A percentile compares a stretch with the other conserved stretches of the same genome.
These are phyloP conservation scores for Pseudogymnoascus sp. DNA, from an alignment of 2,329 filamentous ascomycete species.

Conservation along the genomic window DNA sequence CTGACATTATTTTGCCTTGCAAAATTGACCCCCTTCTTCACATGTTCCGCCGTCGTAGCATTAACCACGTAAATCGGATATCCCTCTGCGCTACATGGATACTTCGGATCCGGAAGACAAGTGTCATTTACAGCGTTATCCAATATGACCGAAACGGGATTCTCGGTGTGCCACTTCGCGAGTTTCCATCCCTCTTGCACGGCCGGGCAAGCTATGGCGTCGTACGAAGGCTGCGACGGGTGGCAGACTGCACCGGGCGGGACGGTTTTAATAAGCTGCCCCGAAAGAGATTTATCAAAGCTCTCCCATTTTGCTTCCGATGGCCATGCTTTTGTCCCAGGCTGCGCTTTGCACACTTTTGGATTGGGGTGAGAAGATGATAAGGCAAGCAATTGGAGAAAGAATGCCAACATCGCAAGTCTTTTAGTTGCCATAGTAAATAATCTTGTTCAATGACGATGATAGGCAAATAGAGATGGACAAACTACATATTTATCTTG, in stretches of 20 bases:
- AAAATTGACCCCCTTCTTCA: constrained; percentile 29
- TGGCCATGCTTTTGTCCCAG: constrained; percentile 42
- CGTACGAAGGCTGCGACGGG: constrained; percentile 28
- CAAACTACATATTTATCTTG: not conserved
- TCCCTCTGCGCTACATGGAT: constrained; percentile 34
- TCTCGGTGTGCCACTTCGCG: constrained; percentile 31
- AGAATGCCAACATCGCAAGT: not conserved
- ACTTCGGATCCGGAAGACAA: constrained; percentile 37
- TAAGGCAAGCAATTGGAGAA: constrained; percentile 1
- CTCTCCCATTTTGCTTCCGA: constrained; percentile 36
- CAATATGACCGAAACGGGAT: constrained; percentile 33
- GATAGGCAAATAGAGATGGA: not conserved
- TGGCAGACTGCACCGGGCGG: constrained; percentile 42
- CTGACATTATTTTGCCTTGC: constrained; percentile 31
- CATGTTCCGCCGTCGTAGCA: constrained; percentile 20
- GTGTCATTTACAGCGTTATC: constrained; percentile 44
- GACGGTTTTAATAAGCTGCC: constrained; percentile 36
- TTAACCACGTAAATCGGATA: constrained; percentile 36
- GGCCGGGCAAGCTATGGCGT: constrained; percentile 28
- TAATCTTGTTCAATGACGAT: not conserved
- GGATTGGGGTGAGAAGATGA: not conserved
- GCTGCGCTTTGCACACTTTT: constrained; percentile 42
- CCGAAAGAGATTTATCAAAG: constrained; percentile 39
- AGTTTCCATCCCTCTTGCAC: constrained; percentile 29
- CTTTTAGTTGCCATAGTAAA: not conserved